phyloP scores from a whole-genome alignment of 106 monocot genomes.

The Ottelia alismoides region DNA sequence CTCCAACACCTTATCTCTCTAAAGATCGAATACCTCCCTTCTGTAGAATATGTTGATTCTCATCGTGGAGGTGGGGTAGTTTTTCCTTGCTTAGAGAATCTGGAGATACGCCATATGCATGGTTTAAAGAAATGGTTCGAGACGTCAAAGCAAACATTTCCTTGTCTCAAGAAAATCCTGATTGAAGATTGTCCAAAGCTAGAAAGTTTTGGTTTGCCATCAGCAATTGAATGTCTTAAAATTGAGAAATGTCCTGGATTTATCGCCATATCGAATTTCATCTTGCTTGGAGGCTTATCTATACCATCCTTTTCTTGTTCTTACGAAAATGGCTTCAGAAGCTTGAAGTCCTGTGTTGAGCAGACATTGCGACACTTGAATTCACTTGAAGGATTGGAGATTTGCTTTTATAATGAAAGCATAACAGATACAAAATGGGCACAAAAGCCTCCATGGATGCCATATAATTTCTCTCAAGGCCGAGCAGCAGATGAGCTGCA shows the following conservation, averaged over 20 bases:
- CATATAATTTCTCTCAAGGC: neutral
- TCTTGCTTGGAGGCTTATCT: neutral
- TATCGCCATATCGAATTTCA: neutral
- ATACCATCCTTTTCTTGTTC: neutral
- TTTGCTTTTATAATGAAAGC: neutral
- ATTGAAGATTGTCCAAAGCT: neutral
- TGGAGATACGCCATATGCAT: slow-evolving; percentile 3
- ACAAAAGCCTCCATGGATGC: neutral
- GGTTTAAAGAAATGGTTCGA: neutral
- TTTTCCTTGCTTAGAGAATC: too few relatives aligned
- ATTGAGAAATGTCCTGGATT: slow-evolving; percentile 1
- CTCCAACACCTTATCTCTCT: too few relatives aligned
- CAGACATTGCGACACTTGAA: neutral
- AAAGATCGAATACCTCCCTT: too few relatives aligned
- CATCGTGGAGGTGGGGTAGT: too few relatives aligned
- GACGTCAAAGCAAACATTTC: neutral
- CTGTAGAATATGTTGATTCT: too few relatives aligned
- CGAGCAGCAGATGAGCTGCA: neutral
- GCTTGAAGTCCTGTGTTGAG: neutral
- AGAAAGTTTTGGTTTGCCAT: neutral
- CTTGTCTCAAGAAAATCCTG: neutral
- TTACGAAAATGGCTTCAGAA: neutral
- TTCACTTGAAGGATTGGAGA: neutral
- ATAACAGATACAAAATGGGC: neutral
- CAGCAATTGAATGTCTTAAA: neutral